Conservation (phyloP, 2,329 filamentous ascomycete species). For the Epichloe coenophiala region DNA sequence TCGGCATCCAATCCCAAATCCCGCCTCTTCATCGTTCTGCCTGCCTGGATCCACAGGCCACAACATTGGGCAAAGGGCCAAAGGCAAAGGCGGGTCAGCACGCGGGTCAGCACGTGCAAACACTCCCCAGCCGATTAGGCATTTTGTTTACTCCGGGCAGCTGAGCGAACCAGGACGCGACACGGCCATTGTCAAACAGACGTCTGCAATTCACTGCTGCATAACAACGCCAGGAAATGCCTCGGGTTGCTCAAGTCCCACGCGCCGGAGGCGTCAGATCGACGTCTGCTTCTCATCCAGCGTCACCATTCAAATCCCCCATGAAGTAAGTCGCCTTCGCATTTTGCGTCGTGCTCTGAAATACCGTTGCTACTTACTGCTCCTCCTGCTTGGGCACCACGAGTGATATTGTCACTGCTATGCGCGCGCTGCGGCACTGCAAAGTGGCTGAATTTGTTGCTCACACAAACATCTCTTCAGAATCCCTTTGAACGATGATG, state of each 20-base stretch:
- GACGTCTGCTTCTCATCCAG: slow-evolving; percentile 31
- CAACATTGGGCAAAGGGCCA: background rate
- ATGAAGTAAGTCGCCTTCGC: slow-evolving; percentile 33
- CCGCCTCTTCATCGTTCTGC: background rate
- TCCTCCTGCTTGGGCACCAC: background rate
- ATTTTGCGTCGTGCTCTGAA: background rate
- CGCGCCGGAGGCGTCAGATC: slow-evolving; percentile 34
- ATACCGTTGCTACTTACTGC: background rate
- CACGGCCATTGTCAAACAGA: background rate
- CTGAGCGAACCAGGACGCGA: slow-evolving; percentile 6
- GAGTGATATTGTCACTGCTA: background rate
- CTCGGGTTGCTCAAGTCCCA: slow-evolving; percentile 42
- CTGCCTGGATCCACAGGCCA: slow-evolving; percentile 1
- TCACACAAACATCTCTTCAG: slow-evolving; percentile 28
- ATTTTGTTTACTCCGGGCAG: slow-evolving; percentile 9
- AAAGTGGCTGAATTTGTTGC: background rate
- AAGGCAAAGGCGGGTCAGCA: background rate
- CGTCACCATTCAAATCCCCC: slow-evolving; percentile 43
- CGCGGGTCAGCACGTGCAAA: background rate
- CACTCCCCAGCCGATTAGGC: slow-evolving; percentile 1
- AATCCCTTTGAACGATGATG: slow-evolving; percentile 94
- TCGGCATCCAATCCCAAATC: background rate
- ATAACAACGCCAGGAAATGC: slow-evolving; percentile 28
- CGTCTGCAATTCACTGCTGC: slow-evolving; percentile 4
- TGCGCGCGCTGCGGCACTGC: background rate